Evolutionary conservation across 495 filamentous ascomycete species (phyloP), one percentile per base, ranked within the genome.

Genomic region (Trypethelium eluteriae): DNA sequence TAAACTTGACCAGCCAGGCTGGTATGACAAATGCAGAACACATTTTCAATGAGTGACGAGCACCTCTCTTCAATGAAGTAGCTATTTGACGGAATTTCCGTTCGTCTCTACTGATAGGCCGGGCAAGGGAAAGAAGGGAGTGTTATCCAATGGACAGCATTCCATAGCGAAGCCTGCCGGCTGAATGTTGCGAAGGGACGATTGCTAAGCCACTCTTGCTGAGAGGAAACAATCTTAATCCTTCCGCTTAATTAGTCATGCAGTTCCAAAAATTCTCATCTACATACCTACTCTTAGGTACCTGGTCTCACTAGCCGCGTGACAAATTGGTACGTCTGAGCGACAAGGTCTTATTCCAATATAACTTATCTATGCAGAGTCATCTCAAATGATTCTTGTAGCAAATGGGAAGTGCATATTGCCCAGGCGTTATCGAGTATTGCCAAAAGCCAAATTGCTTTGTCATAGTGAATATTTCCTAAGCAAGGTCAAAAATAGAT

Each of bases 191-290:
- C n/a, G 49, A 14, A 9, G 5, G 49, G 5, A n/a, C 12, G 5
- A 16, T 9, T n/a, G 11, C 49, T 53, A 9, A n/a, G 49, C 18
- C 18, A 18, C 18, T 53, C 5, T 18, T 53, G 49, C 49, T 25
- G n/a, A 53, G 18, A 14, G 5, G 49, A 53, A 53, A 25, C 25
- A 25, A 25, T 1, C 25, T 25, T 46, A 9, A 46, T 46, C 7
- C 41, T 46, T 46, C 7, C 9, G n/a, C n/a, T 53, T 53, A n/a
- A 53, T 16, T n/a, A 53, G 49, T 53, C 49, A 53, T 53, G 49
- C n/a, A 5, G 49, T 53, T 53, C n/a, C 49, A 53, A 53, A 53
- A 14, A 53, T 25, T 53, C 11, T 5, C 11, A n/a, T 14, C 16
- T 25, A 25, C 25, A 25, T 25, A 25, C 25, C 25, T 25, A 25